These are phyloP conservation scores for Cyclanthera cordifolia DNA, from an alignment of 306 rosid species.

Conservation along the genomic window DNA sequence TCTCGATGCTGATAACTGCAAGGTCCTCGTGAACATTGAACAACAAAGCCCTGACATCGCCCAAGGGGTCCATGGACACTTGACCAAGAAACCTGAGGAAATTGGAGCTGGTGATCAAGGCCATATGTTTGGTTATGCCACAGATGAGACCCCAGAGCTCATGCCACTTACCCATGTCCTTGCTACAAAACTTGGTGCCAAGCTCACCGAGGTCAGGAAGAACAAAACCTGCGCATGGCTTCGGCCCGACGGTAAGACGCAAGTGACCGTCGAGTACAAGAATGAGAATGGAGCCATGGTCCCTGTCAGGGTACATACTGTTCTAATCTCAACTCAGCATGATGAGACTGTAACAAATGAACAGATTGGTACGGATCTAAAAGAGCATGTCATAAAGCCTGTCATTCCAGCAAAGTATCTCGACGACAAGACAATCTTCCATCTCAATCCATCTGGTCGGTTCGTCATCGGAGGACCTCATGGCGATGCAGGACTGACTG, in stretches of 20 bases:
- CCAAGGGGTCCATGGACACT: conserved; percentile 18
- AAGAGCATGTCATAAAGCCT: conserved; percentile 20
- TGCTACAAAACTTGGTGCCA: conserved; percentile 22
- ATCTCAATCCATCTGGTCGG: conserved; percentile 23
- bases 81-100: conserved; percentile 21
- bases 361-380: conserved; percentile 19
- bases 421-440: conserved; percentile 18
- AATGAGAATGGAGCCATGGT: conserved; percentile 18
- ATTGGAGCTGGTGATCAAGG: conserved; percentile 23
- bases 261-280: conserved; percentile 16
- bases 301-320: conserved; percentile 17
- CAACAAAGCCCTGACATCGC: conserved; percentile 21
- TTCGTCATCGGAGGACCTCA: conserved; percentile 24
- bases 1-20: conserved; percentile 15
- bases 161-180: conserved; percentile 22
- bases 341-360: conserved; percentile 18
- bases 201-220: conserved; percentile 23
- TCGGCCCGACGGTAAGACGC: conserved; percentile 20
- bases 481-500: conserved; percentile 19
- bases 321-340: conserved; percentile 21
- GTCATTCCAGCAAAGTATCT: conserved; percentile 19
- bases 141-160: conserved; percentile 17
- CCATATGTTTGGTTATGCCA: conserved; percentile 22
- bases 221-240: conserved; percentile 22
- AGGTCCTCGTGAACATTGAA: conserved; percentile 16